A percentile compares a stretch with the other conserved stretches of the same genome.
These are phyloP conservation scores for Blepharisma undulans DNA, from an alignment of 169 alveolate species.

Conservation along the genomic window DNA sequence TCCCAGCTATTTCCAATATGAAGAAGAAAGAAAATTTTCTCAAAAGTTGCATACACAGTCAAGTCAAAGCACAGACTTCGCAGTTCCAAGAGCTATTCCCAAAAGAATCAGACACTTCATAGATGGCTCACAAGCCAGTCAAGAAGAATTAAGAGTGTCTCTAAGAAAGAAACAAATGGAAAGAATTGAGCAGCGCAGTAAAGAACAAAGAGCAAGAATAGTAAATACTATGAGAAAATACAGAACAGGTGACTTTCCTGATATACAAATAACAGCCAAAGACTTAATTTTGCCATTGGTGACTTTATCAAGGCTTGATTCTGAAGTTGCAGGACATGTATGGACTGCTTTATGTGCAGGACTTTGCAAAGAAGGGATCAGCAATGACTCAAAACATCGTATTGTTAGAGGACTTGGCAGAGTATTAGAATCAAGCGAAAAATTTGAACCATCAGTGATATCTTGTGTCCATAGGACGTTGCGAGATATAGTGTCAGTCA, in stretches of 20 bases:
- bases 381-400: constrained; percentile 41
- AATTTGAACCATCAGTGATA: constrained; percentile 61
- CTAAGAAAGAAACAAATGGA: constrained; percentile 58
- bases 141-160: neutral
- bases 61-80: neutral
- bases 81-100: neutral
- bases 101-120: constrained; percentile 11
- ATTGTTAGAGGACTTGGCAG: constrained; percentile 61
- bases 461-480: constrained; percentile 67
- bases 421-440: constrained; percentile 51
- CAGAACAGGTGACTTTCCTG: constrained; percentile 87
- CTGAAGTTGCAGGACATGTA: constrained; percentile 66
- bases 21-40: constrained; percentile 10
- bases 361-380: constrained; percentile 44
- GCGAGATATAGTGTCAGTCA: constrained; percentile 62
- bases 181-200: constrained; percentile 51
- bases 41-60: neutral
- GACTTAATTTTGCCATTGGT: constrained; percentile 78
- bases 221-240: constrained; percentile 69
- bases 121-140: constrained; percentile 31
- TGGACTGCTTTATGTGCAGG: constrained; percentile 32
- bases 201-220: constrained; percentile 56
- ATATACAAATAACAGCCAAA: constrained; percentile 71
- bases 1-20: constrained; percentile 41
- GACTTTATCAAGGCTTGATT: constrained; percentile 65